Evolutionary conservation across 768 basidiomycete species (phyloP), one percentile per base, ranked within the genome.

Genomic region (Paxillus rubicundulus): DNA sequence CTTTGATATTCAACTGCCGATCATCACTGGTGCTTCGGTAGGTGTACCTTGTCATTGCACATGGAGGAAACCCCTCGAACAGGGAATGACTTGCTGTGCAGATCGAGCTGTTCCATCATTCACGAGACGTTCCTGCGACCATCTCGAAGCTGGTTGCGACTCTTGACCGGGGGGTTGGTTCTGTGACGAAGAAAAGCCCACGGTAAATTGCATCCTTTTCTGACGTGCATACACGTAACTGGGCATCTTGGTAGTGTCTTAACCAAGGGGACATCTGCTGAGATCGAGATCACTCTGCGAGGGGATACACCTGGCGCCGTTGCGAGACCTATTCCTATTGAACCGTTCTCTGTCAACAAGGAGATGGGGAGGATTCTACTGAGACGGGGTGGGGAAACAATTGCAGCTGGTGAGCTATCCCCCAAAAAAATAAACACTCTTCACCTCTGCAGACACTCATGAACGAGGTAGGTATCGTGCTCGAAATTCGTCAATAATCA

Each of bases 41-140:
- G 56, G 79, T 67, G 24, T 10, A 16, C 42, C 33, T 16, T 3
- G 16, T 9, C n/a, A 7, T 9, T 20, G 30, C 16, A 16, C 14
- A 9, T 1, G 24, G 21, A 12, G n/a, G 8, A 41, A 2, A 9
- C 27, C 8, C 21, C 43, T 58, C 39, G 37, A 20, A 51, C 41
- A 12, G 24, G 18, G 18, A 21, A 33, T 52, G 20, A 39, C 20
- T 49, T 33, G 9, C 5, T 60, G 14, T 33, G 2, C 40, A 91
- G 92, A 79, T 98, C 41, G 97, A 99, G 67, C 73, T 99, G 10
- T 98, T 92, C 72, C 92, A 97, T 64, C 95, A 99, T 64, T 95
- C 93, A 1, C 80, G 83, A 39, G 92, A 98, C 65, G 83, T 96
- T 2, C 93, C 97, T 9, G 96, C 93, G 1, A 90, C 87, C 10